These are phyloP conservation scores for Claviceps humidiphila DNA, from an alignment of 2,329 filamentous ascomycete genomes.

Conservation along the genomic window DNA sequence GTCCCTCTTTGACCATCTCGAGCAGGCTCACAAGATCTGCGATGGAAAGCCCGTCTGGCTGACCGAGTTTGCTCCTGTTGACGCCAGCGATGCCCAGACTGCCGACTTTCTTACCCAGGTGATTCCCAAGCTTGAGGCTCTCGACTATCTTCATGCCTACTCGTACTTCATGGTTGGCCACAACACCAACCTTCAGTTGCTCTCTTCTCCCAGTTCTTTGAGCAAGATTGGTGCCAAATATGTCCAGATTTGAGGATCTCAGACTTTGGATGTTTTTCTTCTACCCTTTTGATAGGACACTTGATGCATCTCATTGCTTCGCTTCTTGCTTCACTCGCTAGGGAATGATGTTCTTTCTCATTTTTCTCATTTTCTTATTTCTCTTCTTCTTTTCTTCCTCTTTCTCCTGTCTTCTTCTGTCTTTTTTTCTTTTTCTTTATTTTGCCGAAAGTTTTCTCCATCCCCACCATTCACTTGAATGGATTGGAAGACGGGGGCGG, in stretches of 20 bases:
- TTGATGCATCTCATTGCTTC: conserved; percentile 9
- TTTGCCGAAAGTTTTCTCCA: background rate
- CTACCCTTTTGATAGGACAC: background rate
- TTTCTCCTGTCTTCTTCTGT: conserved; percentile 1
- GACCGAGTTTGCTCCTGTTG: conserved; percentile 48
- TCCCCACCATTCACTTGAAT: background rate
- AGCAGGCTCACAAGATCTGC: conserved; percentile 31
- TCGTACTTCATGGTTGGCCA: conserved; percentile 40
- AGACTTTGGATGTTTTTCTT: background rate
- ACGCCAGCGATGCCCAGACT: conserved; percentile 26
- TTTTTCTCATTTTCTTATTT: background rate
- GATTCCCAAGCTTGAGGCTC: conserved; percentile 34
- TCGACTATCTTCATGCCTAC: conserved; percentile 40
- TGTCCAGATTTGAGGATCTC: conserved; percentile 20
- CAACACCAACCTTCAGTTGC: conserved; percentile 22
- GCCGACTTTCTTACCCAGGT: conserved; percentile 35
- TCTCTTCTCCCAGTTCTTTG: conserved; percentile 25
- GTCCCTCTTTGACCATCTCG: conserved; percentile 48
- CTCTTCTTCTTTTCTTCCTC: background rate
- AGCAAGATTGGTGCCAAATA: conserved; percentile 37
- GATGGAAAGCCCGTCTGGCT: conserved; percentile 43
- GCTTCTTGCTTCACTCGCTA: conserved; percentile 26
- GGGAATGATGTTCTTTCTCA: conserved; percentile 14
- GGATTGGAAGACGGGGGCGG: background rate
- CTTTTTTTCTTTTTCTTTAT: background rate